A percentile compares a stretch with the other conserved stretches of the same genome.
Evolutionary conservation across 192 early-diverging fungal genomes (phyloP).

Genomic region (Rhizoclosmatium globosum): DNA sequence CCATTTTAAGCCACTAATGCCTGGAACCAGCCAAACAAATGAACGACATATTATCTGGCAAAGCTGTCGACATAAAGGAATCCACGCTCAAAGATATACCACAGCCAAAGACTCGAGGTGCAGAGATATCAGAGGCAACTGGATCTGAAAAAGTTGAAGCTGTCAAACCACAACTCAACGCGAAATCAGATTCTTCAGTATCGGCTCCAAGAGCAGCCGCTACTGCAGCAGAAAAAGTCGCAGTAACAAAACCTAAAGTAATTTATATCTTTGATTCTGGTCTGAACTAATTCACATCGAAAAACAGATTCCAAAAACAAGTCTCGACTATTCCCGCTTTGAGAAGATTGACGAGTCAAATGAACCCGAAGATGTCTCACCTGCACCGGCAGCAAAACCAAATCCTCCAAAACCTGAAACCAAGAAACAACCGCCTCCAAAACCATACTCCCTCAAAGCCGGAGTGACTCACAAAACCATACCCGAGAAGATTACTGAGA

Average conservation of each 20-base stretch:
- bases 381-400: neutral
- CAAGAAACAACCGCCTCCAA: neutral
- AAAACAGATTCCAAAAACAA: slow-evolving; percentile 14
- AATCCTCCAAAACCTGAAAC: neutral
- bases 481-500: slow-evolving; percentile 11
- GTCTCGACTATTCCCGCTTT: slow-evolving; percentile 37
- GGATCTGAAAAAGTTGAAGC: neutral
- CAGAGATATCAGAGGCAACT: no score
- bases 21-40: slow-evolving; percentile 15
- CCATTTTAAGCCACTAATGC: neutral
- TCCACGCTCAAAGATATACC: no score
- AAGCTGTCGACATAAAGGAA: neutral
- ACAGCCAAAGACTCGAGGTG: no score
- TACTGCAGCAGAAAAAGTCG: neutral
- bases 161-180: neutral
- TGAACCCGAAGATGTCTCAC: neutral
- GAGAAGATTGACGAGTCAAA: slow-evolving; percentile 27
- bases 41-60: slow-evolving; percentile 22
- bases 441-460: slow-evolving; percentile 19
- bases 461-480: neutral
- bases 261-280: no score
- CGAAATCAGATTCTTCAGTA: no score
- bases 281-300: no score
- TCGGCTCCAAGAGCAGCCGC: neutral
- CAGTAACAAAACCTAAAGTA: no score